Conservation (phyloP, 1,284 basidiomycete genomes). For the Leucoagaricus sp. region DNA sequence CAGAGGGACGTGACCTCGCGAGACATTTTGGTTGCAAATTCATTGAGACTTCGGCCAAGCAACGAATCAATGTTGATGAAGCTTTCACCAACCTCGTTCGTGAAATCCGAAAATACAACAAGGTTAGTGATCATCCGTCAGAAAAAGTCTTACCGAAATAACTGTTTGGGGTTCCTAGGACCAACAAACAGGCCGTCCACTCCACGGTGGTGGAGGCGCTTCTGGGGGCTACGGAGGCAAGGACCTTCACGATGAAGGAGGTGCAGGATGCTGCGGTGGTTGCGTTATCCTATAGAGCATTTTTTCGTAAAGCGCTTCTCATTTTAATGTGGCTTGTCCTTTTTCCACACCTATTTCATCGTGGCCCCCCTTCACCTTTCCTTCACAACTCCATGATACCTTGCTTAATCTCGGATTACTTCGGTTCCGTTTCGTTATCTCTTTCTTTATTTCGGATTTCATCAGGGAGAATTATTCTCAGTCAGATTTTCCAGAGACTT, state of each 20-base stretch:
- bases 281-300: conserved; percentile 61
- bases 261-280: conserved; percentile 69
- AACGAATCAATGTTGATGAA: conserved; percentile 98
- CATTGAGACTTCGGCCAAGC: conserved; percentile 99
- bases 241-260: conserved; percentile 49
- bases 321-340: conserved; percentile 18
- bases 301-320: conserved; percentile 1
- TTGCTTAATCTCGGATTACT: conserved; percentile 11
- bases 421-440: neutral
- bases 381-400: conserved; percentile 12
- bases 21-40: conserved; percentile 97
- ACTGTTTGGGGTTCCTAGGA: conserved; percentile 39
- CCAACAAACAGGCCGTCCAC: conserved; percentile 62
- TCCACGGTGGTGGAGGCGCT: conserved; percentile 38
- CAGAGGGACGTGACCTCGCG: conserved; percentile 97
- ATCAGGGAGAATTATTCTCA: conserved; percentile 1
- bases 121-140: conserved; percentile 47
- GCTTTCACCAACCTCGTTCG: conserved; percentile 97
- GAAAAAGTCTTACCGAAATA: neutral
- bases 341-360: conserved; percentile 18
- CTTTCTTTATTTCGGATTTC: conserved; percentile 7
- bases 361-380: neutral
- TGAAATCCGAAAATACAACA: conserved; percentile 97
- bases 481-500: conserved; percentile 7
- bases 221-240: conserved; percentile 47